phyloP scores from a whole-genome alignment of 2,329 filamentous ascomycete genomes.

The Zelopaecilomyces penicillatus region DNA sequence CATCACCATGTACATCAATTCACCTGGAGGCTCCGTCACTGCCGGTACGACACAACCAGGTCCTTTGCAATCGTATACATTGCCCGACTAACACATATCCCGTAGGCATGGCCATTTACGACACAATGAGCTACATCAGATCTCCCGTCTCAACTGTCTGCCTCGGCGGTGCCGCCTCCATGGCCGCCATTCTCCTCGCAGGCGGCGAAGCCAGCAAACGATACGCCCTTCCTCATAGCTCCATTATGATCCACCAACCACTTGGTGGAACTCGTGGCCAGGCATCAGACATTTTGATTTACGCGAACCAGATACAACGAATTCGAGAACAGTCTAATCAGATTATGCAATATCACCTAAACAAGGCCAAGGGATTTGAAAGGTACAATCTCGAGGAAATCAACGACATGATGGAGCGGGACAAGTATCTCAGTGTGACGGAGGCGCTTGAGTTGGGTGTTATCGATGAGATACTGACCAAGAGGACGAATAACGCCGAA shows the following conservation, averaged over 20 bases:
- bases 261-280: slow-evolving; percentile 62
- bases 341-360: slow-evolving; percentile 84
- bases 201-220: slow-evolving; percentile 80
- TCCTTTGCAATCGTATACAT: no score
- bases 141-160: slow-evolving; percentile 92
- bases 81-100: background rate
- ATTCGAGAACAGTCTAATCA: slow-evolving; percentile 78
- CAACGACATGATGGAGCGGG: slow-evolving; percentile 91
- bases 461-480: slow-evolving; percentile 77
- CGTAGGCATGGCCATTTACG: slow-evolving; percentile 76
- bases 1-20: slow-evolving; percentile 97
- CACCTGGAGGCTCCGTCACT: slow-evolving; percentile 85
- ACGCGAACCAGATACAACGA: slow-evolving; percentile 91
- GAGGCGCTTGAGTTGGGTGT: slow-evolving; percentile 88
- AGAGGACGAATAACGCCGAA: slow-evolving; percentile 41
- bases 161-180: slow-evolving; percentile 86
- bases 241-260: slow-evolving; percentile 96
- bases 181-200: slow-evolving; percentile 83
- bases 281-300: slow-evolving; percentile 82
- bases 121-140: slow-evolving; percentile 96
- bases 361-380: slow-evolving; percentile 63
- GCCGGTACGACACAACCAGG: slow-evolving; percentile 31
- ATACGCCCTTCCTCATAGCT: slow-evolving; percentile 84
- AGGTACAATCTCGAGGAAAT: slow-evolving; percentile 75
- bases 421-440: slow-evolving; percentile 84